Conservation (phyloP, 331 rosid species). For the Malus hybrid region DNA sequence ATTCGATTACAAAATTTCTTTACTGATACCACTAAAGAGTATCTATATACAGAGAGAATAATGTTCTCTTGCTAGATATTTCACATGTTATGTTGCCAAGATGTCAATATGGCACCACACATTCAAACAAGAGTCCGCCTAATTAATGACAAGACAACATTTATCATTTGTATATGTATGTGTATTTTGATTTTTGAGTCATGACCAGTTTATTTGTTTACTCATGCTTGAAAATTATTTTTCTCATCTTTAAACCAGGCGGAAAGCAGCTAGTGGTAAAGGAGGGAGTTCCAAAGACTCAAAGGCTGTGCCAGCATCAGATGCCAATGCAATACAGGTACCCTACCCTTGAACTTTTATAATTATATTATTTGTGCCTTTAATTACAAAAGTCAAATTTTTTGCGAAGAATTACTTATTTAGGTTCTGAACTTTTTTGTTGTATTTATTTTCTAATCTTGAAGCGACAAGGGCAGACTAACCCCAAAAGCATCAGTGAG, state of each 20-base stretch:
- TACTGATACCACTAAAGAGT: neutral
- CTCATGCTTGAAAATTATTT: neutral
- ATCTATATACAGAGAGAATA: neutral
- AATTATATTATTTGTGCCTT: neutral
- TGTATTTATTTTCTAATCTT: slow-evolving; percentile 9
- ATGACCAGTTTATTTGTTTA: neutral
- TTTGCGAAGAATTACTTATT: neutral
- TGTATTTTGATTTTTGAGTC: neutral
- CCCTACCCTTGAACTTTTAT: neutral
- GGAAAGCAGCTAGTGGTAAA: slow-evolving; percentile 28
- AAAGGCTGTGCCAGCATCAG: slow-evolving; percentile 50
- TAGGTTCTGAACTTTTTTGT: neutral
- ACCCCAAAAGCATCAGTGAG: slow-evolving; percentile 43
- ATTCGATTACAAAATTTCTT: neutral
- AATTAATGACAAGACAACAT: no score
- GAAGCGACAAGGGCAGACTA: slow-evolving; percentile 48
- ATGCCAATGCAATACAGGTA: slow-evolving; percentile 56
- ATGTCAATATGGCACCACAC: no score
- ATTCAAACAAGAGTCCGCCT: no score
- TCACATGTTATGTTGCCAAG: no score
- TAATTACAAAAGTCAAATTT: neutral
- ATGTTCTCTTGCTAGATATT: no score
- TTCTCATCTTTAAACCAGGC: slow-evolving; percentile 34
- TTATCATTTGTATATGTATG: neutral
- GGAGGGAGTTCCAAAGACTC: slow-evolving; percentile 40